Evolutionary conservation across 2,329 filamentous ascomycete genomes (phyloP).

Genomic region (Hypoxylon rubiginosum): DNA sequence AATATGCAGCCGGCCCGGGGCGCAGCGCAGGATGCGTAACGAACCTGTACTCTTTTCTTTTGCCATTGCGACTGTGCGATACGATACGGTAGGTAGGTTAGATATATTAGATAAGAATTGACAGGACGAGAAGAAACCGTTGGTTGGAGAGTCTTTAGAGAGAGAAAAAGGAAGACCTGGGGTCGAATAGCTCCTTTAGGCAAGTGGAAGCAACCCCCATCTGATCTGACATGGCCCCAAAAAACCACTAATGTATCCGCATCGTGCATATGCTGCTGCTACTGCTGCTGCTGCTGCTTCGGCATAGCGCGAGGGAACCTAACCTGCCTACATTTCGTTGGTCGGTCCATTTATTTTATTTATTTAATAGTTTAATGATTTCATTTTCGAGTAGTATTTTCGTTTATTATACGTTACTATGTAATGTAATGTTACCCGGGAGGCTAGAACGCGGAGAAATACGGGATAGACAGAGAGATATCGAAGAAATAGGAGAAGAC

Average conservation of each 20-base stretch:
- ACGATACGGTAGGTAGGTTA: too few species aligned
- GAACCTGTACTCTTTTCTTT: too few species aligned
- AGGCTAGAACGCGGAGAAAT: not conserved
- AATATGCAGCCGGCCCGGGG: constrained; percentile 25
- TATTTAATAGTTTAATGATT: too few species aligned
- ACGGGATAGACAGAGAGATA: not conserved
- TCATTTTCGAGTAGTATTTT: constrained; percentile 5
- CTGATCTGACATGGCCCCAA: constrained; percentile 41
- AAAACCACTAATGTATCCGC: constrained; percentile 36
- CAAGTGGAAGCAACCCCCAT: constrained; percentile 40
- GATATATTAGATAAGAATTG: constrained; percentile 26
- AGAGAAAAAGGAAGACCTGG: not conserved
- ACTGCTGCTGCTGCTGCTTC: too few species aligned
- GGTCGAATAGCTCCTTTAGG: constrained; percentile 30
- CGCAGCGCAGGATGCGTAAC: constrained; percentile 16
- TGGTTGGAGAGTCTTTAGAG: not conserved
- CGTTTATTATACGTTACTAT: constrained; percentile 12
- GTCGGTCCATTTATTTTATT: constrained; percentile 5
- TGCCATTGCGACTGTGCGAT: constrained; percentile 10
- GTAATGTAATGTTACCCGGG: not conserved
- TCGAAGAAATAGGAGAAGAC: not conserved
- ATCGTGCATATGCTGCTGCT: constrained; percentile 43
- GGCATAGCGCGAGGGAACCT: constrained; percentile 20
- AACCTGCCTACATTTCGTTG: not conserved
- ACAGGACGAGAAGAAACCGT: constrained; percentile 14